Evolutionary conservation across 805 yeast species (phyloP).

Genomic region (Teunomyces lycoperdinae): DNA sequence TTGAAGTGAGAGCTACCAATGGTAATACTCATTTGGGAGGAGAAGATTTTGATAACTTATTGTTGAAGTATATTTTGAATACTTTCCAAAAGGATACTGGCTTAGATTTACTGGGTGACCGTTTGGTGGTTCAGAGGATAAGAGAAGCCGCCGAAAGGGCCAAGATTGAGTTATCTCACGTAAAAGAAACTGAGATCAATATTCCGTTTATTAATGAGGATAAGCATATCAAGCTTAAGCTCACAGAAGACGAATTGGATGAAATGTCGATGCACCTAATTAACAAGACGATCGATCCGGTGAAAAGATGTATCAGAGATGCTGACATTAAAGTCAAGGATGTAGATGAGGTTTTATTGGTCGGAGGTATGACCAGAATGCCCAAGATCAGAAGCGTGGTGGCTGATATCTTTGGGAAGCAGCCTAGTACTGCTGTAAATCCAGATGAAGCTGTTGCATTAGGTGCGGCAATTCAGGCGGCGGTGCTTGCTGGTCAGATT

Average conservation of each 20-base stretch:
- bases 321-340: constrained; percentile 65
- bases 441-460: constrained; percentile 55
- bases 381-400: constrained; percentile 71
- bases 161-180: constrained; percentile 72
- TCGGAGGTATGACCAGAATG: constrained; percentile 92
- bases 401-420: constrained; percentile 53
- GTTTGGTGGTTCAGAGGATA: constrained; percentile 67
- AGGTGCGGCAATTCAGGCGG: constrained; percentile 32
- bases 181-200: constrained; percentile 56
- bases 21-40: constrained; percentile 88
- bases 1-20: constrained; percentile 78
- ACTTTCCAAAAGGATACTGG: constrained; percentile 52
- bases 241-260: constrained; percentile 70
- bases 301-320: constrained; percentile 70
- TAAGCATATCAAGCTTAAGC: constrained; percentile 54
- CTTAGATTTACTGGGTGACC: constrained; percentile 48
- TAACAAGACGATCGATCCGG: constrained; percentile 67
- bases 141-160: constrained; percentile 77
- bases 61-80: constrained; percentile 55
- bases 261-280: constrained; percentile 63
- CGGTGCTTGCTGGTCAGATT: constrained; percentile 25
- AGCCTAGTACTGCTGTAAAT: constrained; percentile 70
- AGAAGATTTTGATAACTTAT: constrained; percentile 74
- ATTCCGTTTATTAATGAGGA: constrained; percentile 67
- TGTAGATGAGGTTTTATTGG: constrained; percentile 71